Conservation (phyloP, 768 basidiomycete species). For the Mycena vitilis region DNA sequence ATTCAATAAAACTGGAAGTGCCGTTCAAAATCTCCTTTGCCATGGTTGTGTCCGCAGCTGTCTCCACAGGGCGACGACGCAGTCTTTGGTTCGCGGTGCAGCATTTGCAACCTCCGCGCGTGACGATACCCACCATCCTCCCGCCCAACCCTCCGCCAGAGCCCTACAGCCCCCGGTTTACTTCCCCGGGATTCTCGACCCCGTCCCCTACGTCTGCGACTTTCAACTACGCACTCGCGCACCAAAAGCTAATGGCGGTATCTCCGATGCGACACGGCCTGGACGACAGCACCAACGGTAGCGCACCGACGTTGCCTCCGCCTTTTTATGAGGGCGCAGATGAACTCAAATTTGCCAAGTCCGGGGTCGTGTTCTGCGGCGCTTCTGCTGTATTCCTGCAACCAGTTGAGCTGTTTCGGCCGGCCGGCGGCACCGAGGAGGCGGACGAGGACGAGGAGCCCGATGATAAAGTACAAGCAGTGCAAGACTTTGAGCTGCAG, state of each 20-base stretch:
- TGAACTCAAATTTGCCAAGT: slow-evolving; percentile 46
- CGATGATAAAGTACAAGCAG: slow-evolving; percentile 48
- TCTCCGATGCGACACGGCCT: slow-evolving; percentile 49
- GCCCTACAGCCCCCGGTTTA: slow-evolving; percentile 49
- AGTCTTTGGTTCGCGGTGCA: slow-evolving; percentile 70
- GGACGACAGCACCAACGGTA: slow-evolving; percentile 36
- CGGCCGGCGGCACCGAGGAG: slow-evolving; percentile 15
- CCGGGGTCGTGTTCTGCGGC: slow-evolving; percentile 60
- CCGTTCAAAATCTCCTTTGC: slow-evolving; percentile 71
- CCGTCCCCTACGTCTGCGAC: slow-evolving; percentile 58
- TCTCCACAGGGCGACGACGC: slow-evolving; percentile 54
- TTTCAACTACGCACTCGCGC: slow-evolving; percentile 65
- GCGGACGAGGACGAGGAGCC: slow-evolving; percentile 32
- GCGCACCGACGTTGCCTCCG: slow-evolving; percentile 50
- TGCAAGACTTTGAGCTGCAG: slow-evolving; percentile 71
- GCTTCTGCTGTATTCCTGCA: slow-evolving; percentile 63
- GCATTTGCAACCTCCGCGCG: slow-evolving; percentile 63
- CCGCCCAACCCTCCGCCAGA: slow-evolving; percentile 36
- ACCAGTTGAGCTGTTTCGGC: slow-evolving; percentile 50
- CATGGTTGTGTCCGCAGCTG: slow-evolving; percentile 60
- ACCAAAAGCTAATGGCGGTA: slow-evolving; percentile 60
- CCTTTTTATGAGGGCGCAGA: slow-evolving; percentile 58
- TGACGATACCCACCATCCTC: slow-evolving; percentile 33
- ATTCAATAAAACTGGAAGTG: slow-evolving; percentile 59
- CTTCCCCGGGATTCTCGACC: slow-evolving; percentile 67